Percentiles rank a stretch among this genome's conserved stretches.
These are phyloP conservation scores for Omphalotus olearius DNA, from an alignment of 1,284 basidiomycete species.

Conservation along the genomic window DNA sequence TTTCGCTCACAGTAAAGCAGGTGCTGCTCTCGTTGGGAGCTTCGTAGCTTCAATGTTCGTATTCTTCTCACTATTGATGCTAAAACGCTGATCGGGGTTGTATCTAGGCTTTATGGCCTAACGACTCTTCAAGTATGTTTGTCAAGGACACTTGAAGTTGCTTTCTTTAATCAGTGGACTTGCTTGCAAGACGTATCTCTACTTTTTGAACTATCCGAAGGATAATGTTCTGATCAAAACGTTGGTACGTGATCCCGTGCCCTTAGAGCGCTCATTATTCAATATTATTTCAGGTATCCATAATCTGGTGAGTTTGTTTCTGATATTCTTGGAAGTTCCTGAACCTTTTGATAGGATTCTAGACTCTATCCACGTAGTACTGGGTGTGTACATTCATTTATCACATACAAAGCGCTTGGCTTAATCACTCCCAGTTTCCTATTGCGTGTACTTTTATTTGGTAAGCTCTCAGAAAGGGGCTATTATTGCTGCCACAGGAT, in stretches of 20 bases:
- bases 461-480: conserved; percentile 17
- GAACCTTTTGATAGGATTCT: conserved; percentile 3
- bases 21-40: conserved; percentile 7
- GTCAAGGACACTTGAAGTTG: neutral
- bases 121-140: conserved; percentile 8
- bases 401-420: neutral
- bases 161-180: neutral
- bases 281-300: conserved; percentile 10
- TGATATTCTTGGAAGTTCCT: neutral
- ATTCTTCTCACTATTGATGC: neutral
- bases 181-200: conserved; percentile 19
- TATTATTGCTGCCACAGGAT: too few species aligned
- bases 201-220: conserved; percentile 21
- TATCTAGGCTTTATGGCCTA: conserved; percentile 6
- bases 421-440: conserved; percentile 21
- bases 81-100: neutral
- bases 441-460: conserved; percentile 32
- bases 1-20: neutral
- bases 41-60: conserved; percentile 6
- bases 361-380: conserved; percentile 6
- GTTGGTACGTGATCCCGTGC: conserved; percentile 14
- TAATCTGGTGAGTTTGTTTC: conserved; percentile 12
- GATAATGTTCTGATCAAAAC: conserved; percentile 13
- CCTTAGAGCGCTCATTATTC: neutral
- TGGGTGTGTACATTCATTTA: conserved; percentile 1